These are phyloP conservation scores for Zarea fungicola DNA, from an alignment of 2,329 filamentous ascomycete species.

Conservation along the genomic window DNA sequence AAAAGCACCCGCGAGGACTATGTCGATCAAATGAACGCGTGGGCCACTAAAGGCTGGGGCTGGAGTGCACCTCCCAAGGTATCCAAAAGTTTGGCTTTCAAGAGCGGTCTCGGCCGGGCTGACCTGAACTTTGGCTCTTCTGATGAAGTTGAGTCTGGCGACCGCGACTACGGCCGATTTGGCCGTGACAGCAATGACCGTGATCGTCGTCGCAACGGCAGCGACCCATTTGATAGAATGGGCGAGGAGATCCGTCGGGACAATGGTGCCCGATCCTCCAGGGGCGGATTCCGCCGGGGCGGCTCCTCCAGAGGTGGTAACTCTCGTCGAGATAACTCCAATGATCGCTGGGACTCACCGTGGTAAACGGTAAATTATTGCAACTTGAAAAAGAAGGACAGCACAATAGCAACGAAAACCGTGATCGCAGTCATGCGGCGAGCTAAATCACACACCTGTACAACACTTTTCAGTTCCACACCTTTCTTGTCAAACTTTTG, in stretches of 20 bases:
- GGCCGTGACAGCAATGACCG: not conserved
- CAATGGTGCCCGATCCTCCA: constrained; percentile 7
- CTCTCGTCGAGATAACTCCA: too few species aligned
- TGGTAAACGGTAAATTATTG: too few species aligned
- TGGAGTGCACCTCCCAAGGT: constrained; percentile 42
- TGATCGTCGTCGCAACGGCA: not conserved
- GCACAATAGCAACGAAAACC: not conserved
- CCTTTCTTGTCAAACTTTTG: not conserved
- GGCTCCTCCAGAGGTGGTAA: constrained; percentile 7
- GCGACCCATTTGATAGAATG: constrained; percentile 21
- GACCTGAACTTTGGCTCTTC: constrained; percentile 30
- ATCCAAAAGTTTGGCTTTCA: constrained; percentile 22
- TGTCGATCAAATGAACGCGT: constrained; percentile 49
- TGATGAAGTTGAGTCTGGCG: constrained; percentile 7
- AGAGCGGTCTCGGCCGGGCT: constrained; percentile 27
- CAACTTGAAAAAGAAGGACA: too few species aligned
- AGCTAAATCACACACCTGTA: constrained; percentile 3
- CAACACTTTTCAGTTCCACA: constrained; percentile 1
- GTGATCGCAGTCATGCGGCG: not conserved
- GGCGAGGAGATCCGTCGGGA: constrained; percentile 12
- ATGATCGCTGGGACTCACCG: not conserved
- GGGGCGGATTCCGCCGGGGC: constrained; percentile 8
- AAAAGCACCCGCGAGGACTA: constrained; percentile 33
- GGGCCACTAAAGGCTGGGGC: constrained; percentile 47
- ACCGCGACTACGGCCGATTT: constrained; percentile 1